These are phyloP conservation scores for Lactarius deliciosus DNA, from an alignment of 768 basidiomycete species.

Conservation along the genomic window DNA sequence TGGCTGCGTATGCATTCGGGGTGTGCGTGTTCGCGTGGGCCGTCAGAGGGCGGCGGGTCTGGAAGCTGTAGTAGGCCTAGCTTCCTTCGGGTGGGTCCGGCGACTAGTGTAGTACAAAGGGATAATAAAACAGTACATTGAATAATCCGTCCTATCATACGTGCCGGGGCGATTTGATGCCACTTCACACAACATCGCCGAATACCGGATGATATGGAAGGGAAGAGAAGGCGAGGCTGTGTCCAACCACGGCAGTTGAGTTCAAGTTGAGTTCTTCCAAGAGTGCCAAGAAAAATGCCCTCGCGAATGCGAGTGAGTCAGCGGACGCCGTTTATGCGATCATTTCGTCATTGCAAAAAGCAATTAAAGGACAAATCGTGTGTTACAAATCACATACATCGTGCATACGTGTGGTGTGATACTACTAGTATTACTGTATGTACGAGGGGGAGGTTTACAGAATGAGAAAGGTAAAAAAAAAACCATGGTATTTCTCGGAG, in stretches of 20 bases:
- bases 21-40: constrained; percentile 67
- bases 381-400: not conserved
- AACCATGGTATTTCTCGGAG: not conserved
- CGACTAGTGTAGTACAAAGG: not conserved
- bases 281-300: not conserved
- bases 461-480: not conserved
- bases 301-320: not conserved
- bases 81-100: not conserved
- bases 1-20: constrained; percentile 57
- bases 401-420: not conserved
- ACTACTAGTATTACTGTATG: not conserved
- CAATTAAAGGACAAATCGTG: not conserved
- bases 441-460: not conserved
- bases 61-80: constrained; percentile 32
- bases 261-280: not conserved
- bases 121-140: not conserved
- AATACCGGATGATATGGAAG: not conserved
- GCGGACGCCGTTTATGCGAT: not conserved
- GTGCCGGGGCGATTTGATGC: not conserved
- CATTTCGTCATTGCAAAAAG: too few relatives aligned
- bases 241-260: not conserved
- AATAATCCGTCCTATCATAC: not conserved
- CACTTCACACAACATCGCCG: not conserved
- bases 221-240: not conserved
- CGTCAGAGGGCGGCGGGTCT: constrained; percentile 39